Percentiles rank a stretch among this genome's conserved stretches.
These are phyloP conservation scores for Neoboletus subvelutipes DNA, from an alignment of 768 basidiomycete species.

Conservation along the genomic window DNA sequence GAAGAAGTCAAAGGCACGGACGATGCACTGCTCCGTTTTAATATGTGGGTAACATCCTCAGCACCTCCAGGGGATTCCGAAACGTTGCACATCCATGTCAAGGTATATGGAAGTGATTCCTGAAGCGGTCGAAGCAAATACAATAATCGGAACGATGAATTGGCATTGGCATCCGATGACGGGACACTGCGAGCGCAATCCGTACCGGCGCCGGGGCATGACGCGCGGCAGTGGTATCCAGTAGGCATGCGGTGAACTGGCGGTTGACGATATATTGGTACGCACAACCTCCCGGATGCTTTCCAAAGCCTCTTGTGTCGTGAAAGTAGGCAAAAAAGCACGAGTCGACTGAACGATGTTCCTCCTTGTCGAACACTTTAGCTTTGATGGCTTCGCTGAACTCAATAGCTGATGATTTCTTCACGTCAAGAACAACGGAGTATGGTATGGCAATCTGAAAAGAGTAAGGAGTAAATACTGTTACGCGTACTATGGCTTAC, in stretches of 20 bases:
- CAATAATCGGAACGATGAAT: conserved; percentile 60
- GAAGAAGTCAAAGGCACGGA: conserved; percentile 61
- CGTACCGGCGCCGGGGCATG: conserved; percentile 21
- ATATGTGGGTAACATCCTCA: conserved; percentile 75
- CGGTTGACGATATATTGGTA: conserved; percentile 40
- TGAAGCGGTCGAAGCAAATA: conserved; percentile 69
- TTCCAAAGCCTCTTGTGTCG: conserved; percentile 70
- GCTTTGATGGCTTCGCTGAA: conserved; percentile 96
- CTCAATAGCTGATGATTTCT: conserved; percentile 84
- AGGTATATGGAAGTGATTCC: conserved; percentile 45
- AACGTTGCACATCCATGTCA: conserved; percentile 32
- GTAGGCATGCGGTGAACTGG: conserved; percentile 34
- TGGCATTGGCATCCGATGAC: conserved; percentile 30
- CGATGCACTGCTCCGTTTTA: conserved; percentile 50
- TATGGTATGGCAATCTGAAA: conserved; percentile 92
- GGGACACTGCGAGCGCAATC: conserved; percentile 45
- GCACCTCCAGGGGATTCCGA: conserved; percentile 36
- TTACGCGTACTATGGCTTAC: conserved; percentile 36
- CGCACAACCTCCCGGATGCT: conserved; percentile 80
- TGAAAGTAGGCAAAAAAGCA: conserved; percentile 98
- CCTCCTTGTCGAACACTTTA: conserved; percentile 80
- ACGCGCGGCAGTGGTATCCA: conserved; percentile 65
- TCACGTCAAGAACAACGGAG: conserved; percentile 83
- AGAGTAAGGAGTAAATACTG: conserved; percentile 4
- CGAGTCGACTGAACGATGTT: conserved; percentile 76